phyloP scores from a whole-genome alignment of 805 yeast species.

The Debaryomyces tyrocola region DNA sequence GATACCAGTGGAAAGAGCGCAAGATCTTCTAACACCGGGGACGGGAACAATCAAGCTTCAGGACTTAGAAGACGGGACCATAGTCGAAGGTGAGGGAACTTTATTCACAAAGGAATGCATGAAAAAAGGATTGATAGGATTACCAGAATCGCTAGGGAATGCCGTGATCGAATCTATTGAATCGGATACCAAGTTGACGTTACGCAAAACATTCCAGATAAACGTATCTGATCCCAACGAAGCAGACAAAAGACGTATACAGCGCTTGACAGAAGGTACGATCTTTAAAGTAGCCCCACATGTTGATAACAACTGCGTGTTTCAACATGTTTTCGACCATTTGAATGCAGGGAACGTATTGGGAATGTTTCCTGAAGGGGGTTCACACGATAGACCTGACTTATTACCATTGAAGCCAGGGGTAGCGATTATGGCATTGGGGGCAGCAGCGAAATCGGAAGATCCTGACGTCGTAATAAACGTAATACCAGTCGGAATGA shows the following conservation, averaged over 20 bases:
- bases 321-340: constrained; percentile 37
- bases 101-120: constrained; percentile 31
- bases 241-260: constrained; percentile 12
- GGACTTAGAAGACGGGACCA: constrained; percentile 14
- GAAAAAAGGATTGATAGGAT: constrained; percentile 37
- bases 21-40: constrained; percentile 31
- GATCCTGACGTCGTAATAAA: constrained; percentile 24
- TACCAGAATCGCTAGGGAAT: constrained; percentile 36
- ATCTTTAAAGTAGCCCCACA: constrained; percentile 37
- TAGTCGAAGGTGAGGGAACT: constrained; percentile 35
- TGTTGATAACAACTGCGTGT: constrained; percentile 36
- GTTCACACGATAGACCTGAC: constrained; percentile 43
- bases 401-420: constrained; percentile 45
- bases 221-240: constrained; percentile 7
- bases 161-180: constrained; percentile 29
- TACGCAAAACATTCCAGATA: constrained; percentile 23
- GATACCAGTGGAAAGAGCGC: constrained; percentile 45
- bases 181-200: constrained; percentile 28
- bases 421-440: constrained; percentile 46
- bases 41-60: constrained; percentile 27
- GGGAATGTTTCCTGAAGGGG: constrained; percentile 47
- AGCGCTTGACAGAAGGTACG: constrained; percentile 25
- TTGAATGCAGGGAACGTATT: constrained; percentile 31
- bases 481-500: constrained; percentile 42
- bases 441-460: constrained; percentile 33